A percentile compares a stretch with the other conserved stretches of the same genome.
Conservation (phyloP, 1,139 yeast genomes). For the Kluyveromyces sp. region DNA sequence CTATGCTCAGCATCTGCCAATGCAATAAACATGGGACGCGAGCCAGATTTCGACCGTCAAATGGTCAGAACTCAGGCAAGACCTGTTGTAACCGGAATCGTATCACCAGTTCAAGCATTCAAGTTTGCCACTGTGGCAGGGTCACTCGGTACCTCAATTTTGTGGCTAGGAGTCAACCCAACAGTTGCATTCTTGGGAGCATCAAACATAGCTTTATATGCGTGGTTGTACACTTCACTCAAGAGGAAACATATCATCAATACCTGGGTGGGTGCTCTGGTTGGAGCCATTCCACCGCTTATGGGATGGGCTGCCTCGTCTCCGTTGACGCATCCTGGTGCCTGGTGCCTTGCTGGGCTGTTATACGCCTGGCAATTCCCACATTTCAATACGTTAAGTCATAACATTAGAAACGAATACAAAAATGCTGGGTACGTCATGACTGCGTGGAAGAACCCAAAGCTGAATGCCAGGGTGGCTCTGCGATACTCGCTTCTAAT, state of each 20-base stretch:
- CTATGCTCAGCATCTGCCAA: constrained; percentile 90
- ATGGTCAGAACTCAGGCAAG: constrained; percentile 88
- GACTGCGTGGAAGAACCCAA: constrained; percentile 93
- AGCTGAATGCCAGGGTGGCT: constrained; percentile 87
- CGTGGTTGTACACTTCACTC: constrained; percentile 86
- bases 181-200: constrained; percentile 75
- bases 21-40: constrained; percentile 95
- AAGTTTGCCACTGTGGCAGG: constrained; percentile 74
- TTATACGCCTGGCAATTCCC: constrained; percentile 99
- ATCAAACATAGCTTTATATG: constrained; percentile 69
- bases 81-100: constrained; percentile 82
- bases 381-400: constrained; percentile 88
- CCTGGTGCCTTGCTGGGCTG: constrained; percentile 88
- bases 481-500: constrained; percentile 78
- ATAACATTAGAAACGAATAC: constrained; percentile 81
- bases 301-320: constrained; percentile 99
- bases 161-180: constrained; percentile 78
- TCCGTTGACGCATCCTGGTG: constrained; percentile 77
- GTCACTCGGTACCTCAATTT: constrained; percentile 55
- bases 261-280: constrained; percentile 98
- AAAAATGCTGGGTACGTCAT: constrained; percentile 90
- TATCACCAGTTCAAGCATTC: constrained; percentile 72
- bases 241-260: constrained; percentile 78
- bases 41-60: constrained; percentile 77
- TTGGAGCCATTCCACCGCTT: constrained; percentile 96